Percentiles rank a stretch among this genome's conserved stretches.
These are phyloP conservation scores for Boletus semigastroideus DNA, from an alignment of 1,284 basidiomycete species.

Conservation along the genomic window DNA sequence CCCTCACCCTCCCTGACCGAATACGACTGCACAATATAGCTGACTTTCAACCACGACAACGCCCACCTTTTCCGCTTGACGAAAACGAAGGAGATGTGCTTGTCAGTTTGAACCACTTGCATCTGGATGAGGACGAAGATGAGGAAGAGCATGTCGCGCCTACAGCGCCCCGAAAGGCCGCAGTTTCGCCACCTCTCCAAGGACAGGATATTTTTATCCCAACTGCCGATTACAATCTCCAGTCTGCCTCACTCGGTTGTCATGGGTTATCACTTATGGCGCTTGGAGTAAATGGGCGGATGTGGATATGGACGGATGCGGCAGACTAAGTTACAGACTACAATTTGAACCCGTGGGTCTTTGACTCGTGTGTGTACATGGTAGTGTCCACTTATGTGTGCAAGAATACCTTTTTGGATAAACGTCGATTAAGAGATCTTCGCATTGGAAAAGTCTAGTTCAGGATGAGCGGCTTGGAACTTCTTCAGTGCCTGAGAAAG, in stretches of 20 bases:
- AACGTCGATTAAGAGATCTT: conserved; percentile 64
- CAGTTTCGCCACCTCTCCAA: conserved; percentile 22
- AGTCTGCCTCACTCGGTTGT: conserved; percentile 41
- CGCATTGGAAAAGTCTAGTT: conserved; percentile 93
- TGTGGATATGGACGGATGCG: conserved; percentile 31
- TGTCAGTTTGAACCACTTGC: conserved; percentile 15
- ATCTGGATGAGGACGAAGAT: conserved; percentile 32
- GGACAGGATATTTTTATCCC: conserved; percentile 23
- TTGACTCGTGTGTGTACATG: neutral
- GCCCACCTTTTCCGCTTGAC: conserved; percentile 24
- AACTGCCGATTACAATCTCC: conserved; percentile 20
- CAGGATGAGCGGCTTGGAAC: conserved; percentile 89
- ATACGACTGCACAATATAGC: conserved; percentile 50
- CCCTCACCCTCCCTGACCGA: conserved; percentile 42
- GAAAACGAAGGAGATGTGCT: conserved; percentile 19
- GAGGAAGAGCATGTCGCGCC: conserved; percentile 18
- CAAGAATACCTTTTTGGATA: neutral
- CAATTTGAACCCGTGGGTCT: neutral
- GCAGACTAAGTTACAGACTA: conserved; percentile 12
- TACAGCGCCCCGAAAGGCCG: neutral
- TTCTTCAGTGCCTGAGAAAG: conserved; percentile 72
- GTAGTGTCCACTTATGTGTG: neutral
- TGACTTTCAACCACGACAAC: conserved; percentile 41
- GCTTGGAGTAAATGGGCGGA: conserved; percentile 19
- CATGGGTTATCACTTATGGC: conserved; percentile 43